phyloP scores from a whole-genome alignment of 768 basidiomycete genomes.

The Psilocybe azurescens region DNA sequence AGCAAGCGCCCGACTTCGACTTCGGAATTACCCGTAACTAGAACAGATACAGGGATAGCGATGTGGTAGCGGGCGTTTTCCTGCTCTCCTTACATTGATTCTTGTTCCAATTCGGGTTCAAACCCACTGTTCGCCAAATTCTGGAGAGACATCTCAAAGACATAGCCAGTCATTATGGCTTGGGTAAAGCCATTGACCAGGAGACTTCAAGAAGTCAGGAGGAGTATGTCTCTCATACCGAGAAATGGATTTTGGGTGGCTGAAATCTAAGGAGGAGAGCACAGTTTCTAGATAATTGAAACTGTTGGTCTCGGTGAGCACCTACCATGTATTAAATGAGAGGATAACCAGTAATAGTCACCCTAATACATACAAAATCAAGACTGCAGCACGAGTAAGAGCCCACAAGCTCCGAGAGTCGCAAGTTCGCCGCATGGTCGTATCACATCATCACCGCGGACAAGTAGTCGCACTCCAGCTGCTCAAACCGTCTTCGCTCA shows the following conservation, averaged over 20 bases:
- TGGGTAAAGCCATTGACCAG: neutral
- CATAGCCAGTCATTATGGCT: constrained; percentile 22
- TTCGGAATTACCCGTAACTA: neutral
- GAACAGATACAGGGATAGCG: too few species aligned
- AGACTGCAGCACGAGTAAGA: constrained; percentile 9
- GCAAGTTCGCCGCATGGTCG: constrained; percentile 31
- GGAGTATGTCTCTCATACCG: constrained; percentile 7
- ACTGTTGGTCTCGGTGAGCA: constrained; percentile 26
- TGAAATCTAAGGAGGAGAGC: constrained; percentile 10
- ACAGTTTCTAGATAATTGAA: constrained; percentile 21
- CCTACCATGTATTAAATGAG: neutral
- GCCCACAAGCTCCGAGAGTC: constrained; percentile 25
- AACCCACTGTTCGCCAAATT: constrained; percentile 2
- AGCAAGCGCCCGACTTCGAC: neutral
- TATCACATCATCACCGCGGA: too few species aligned
- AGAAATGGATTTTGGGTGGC: constrained; percentile 29
- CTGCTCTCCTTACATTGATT: too few species aligned
- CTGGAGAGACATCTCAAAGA: constrained; percentile 25
- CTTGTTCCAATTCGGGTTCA: constrained; percentile 13
- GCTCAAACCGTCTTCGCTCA: too few species aligned
- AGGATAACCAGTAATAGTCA: neutral
- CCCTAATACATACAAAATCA: too few species aligned
- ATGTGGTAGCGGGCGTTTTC: too few species aligned
- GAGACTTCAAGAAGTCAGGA: neutral
- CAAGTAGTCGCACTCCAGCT: too few species aligned